Conservation (phyloP, 805 yeast genomes). For the Lachancea quebecensis region DNA sequence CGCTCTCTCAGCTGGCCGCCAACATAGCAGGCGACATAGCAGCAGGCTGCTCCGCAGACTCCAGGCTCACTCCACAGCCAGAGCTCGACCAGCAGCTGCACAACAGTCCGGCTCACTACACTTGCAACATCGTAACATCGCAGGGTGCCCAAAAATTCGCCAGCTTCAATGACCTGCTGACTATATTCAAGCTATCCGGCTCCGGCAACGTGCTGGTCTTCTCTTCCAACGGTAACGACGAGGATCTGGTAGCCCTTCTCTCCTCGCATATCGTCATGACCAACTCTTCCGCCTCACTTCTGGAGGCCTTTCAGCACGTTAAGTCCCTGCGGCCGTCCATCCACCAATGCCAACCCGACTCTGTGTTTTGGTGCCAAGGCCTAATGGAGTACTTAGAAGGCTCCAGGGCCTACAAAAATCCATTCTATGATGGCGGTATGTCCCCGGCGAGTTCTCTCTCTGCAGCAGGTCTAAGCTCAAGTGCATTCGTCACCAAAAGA, state of each 20-base stretch:
- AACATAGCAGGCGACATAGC: background rate
- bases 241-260: conserved; percentile 20
- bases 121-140: conserved; percentile 6
- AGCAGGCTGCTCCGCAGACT: background rate
- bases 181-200: conserved; percentile 17
- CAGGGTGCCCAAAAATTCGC: conserved; percentile 18
- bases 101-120: conserved; percentile 5
- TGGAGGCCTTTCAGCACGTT: conserved; percentile 27
- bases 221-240: conserved; percentile 25
- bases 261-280: conserved; percentile 23
- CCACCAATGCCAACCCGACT: conserved; percentile 15
- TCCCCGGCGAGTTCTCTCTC: too few species aligned
- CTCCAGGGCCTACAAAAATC: conserved; percentile 4
- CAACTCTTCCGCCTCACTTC: conserved; percentile 16
- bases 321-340: conserved; percentile 24
- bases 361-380: conserved; percentile 21
- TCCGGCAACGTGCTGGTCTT: conserved; percentile 22
- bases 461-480: too few species aligned
- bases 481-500: conserved; percentile 4
- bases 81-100: conserved; percentile 7
- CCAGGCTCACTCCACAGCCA: conserved; percentile 12
- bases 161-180: conserved; percentile 26
- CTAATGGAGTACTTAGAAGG: conserved; percentile 19
- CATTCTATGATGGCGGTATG: too few species aligned
- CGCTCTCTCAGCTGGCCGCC: conserved; percentile 10